These are phyloP conservation scores for Microglena sp. DNA, from an alignment of 139 green algal genomes.

Conservation along the genomic window DNA sequence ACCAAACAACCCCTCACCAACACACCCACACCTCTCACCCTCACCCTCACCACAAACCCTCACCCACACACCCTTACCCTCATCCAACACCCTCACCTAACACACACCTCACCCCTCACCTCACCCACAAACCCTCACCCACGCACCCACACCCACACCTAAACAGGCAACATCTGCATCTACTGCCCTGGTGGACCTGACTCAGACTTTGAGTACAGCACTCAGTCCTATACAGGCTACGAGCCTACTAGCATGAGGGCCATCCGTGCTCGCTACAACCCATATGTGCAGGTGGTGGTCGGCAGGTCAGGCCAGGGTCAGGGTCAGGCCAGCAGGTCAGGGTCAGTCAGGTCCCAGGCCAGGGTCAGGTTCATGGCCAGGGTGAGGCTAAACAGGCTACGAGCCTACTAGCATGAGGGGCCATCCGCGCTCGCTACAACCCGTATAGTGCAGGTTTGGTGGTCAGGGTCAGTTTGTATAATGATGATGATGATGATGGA, in stretches of 20 bases:
- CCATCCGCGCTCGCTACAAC: conserved; percentile 85
- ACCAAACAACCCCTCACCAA: too few relatives aligned
- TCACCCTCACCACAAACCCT: too few relatives aligned
- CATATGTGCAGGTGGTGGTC: conserved; percentile 72
- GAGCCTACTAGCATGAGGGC: conserved; percentile 96
- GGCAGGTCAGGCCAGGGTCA: not conserved
- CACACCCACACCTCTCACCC: too few relatives aligned
- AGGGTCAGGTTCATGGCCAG: too few relatives aligned
- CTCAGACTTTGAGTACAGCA: conserved; percentile 97
- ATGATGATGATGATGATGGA: conserved; percentile 2
- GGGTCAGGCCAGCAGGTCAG: too few relatives aligned
- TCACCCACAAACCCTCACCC: too few relatives aligned
- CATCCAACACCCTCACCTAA: too few relatives aligned
- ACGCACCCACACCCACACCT: too few relatives aligned
- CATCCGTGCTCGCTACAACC: conserved; percentile 91
- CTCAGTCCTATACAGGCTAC: conserved; percentile 80
- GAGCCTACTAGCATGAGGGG: conserved; percentile 94
- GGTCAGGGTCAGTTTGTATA: not conserved
- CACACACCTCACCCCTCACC: too few relatives aligned
- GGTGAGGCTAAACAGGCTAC: conserved; percentile 85
- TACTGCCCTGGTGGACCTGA: conserved; percentile 97
- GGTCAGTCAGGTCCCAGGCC: too few relatives aligned
- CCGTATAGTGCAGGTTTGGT: conserved; percentile 63
- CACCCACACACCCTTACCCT: too few relatives aligned
- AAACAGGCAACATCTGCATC: conserved; percentile 97